phyloP scores from a whole-genome alignment of 495 filamentous ascomycete species.

The Cairneyella variabilis region DNA sequence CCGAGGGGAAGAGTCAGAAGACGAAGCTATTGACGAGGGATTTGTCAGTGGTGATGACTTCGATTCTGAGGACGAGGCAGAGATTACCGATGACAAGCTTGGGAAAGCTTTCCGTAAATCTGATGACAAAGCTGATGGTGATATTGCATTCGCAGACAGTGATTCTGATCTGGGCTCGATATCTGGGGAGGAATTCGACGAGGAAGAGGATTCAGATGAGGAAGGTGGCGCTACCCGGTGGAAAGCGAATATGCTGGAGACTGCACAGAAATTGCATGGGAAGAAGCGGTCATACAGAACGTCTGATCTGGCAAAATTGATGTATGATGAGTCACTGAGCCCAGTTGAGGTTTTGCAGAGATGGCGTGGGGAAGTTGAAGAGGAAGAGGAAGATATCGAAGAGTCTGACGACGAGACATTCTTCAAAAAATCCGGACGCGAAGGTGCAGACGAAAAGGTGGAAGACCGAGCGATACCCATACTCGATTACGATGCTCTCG shows the following conservation, averaged over 20 bases:
- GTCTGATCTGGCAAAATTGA: slow-evolving; percentile 73
- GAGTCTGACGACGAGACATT: slow-evolving; percentile 74
- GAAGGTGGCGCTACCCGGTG: slow-evolving; percentile 70
- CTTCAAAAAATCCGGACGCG: slow-evolving; percentile 70
- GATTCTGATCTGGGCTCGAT: slow-evolving; percentile 94
- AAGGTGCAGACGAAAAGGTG: slow-evolving; percentile 53
- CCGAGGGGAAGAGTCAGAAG: slow-evolving; percentile 51
- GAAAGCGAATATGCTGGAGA: slow-evolving; percentile 82
- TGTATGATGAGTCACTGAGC: slow-evolving; percentile 81
- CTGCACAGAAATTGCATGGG: slow-evolving; percentile 66
- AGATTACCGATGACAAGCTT: slow-evolving; percentile 51
- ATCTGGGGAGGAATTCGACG: slow-evolving; percentile 38
- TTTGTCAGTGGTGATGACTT: slow-evolving; percentile 59
- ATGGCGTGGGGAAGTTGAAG: slow-evolving; percentile 68
- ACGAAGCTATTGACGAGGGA: slow-evolving; percentile 54
- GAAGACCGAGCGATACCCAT: slow-evolving; percentile 76
- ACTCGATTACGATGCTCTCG: slow-evolving; percentile 76
- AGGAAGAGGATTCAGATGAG: slow-evolving; percentile 52
- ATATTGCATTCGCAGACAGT: slow-evolving; percentile 86
- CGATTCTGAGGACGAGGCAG: slow-evolving; percentile 49
- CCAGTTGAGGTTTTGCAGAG: slow-evolving; percentile 68
- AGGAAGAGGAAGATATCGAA: slow-evolving; percentile 47
- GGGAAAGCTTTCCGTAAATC: slow-evolving; percentile 51
- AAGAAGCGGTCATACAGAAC: slow-evolving; percentile 67
- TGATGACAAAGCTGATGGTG: slow-evolving; percentile 42